Base-by-base conservation (phyloP, 306 rosid genomes). In the Dalbergia oliveri region DNA sequence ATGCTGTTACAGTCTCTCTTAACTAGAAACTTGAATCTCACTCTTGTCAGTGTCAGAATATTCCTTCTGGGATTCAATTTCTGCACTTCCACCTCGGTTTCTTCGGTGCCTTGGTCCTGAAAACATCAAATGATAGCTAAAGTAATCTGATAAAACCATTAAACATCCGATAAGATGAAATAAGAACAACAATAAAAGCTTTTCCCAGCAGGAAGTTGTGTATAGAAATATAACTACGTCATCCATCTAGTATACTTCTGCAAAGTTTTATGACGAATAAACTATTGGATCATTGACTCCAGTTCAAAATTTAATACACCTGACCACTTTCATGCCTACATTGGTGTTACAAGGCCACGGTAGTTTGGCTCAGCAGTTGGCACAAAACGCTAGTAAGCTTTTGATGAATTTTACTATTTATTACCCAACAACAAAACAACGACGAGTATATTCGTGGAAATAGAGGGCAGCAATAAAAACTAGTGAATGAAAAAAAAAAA, bases 71-170 rank as follows among this genome's bases (percentile, higher is more conserved):
- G 94, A 87, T 43, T 93, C 98, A 8, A 86, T 90, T 84, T 93
- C 98, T 79, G 77, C 85, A 86, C 92, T 91, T 23, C 79, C 86
- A 2, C 78, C 97, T 80, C 84, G 88, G 47, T 82, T 87, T 88
- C 97, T 89, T 69, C 97, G 79, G 78, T 81, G 86, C 87, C 98
- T 90, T 77, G 91, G 78, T 94, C 97, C 98, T 94, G 94, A 83
- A 70, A 44, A 68, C 19, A 35, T 65, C 69, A 73, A 69, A 33
- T 37, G 56, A 15, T n/a, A 57, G 14, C 50, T 16, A 11, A 62
- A 62, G 13, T 66, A 9, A 76, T n/a, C 6, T 62, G 13, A 53
- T 41, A 34, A 63, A 65, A 53, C 41, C 74, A 54, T 3, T 10
- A 37, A 37, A 37, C 79, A 76, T 14, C 57, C 26, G 21, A 26